Base-by-base conservation (phyloP, 306 rosid genomes). In the Begonia loranthoides region DNA sequence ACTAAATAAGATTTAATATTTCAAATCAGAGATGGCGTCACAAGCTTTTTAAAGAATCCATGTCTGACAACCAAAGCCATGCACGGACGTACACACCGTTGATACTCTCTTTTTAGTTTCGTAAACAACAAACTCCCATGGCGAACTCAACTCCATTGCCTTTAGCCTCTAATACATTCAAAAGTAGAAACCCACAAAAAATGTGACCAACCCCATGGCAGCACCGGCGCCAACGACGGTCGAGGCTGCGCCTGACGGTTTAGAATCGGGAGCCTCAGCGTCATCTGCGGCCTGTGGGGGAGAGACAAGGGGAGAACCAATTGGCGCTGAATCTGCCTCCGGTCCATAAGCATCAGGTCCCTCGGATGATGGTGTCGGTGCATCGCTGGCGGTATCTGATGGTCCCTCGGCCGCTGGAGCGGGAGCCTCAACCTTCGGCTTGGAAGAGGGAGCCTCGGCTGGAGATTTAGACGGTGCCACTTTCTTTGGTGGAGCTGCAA, bases 391-490 rank as follows among this genome's bases (percentile, higher is more conserved):
- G 2, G 36, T 24, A 17, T 7, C 56, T 0, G 47, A 43, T n/a
- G 73, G 73, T 16, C 60, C 17, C 9, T 14, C 45, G 11, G 53
- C 56, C 15, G 43, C 49, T 10, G 66, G 61, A 0, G 43, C 13
- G 0, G 87, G 76, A 1, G 68, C 55, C 13, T 24, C 36, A 13
- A 41, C 17, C 38, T 3, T 40, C 11, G 50, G 36, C 38, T 33
- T 2, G 3, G 45, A 12, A 12, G 69, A 50, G 12, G 70, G 69
- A 9, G 66, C 44, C 13, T 61, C 52, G 17, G 69, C 74, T 0
- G 77, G 61, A 41, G 82, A 60, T 1, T 1, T 5, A 4, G 39
- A 47, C 10, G 64, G 56, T 3, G 71, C 2, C 9, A 28, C 24
- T 0, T 40, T 51, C 49, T 55, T 12, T 3, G 43, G 54, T 17